A percentile compares a stretch with the other conserved stretches of the same genome.
phyloP scores from a whole-genome alignment of 352 stramenopile species.

The Phytophthora agathidicida region DNA sequence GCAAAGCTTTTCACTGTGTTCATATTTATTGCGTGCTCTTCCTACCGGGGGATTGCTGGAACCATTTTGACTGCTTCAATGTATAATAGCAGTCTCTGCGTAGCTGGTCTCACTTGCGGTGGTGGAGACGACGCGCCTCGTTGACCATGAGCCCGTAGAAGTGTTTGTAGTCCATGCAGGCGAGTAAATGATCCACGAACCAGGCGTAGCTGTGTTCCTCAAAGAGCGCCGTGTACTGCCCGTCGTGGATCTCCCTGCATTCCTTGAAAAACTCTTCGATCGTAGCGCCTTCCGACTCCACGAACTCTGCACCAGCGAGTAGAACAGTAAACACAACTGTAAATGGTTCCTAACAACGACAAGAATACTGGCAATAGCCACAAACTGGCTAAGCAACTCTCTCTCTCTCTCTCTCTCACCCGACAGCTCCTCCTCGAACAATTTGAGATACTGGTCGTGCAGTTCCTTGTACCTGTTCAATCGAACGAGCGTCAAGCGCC shows the following conservation, averaged over 20 bases:
- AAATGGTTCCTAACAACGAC: not conserved
- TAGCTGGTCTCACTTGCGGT: slow-evolving; percentile 52
- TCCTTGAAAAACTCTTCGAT: slow-evolving; percentile 75
- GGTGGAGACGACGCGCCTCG: slow-evolving; percentile 65
- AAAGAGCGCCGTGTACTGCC: slow-evolving; percentile 69
- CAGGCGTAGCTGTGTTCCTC: slow-evolving; percentile 73
- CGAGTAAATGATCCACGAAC: slow-evolving; percentile 80
- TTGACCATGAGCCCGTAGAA: slow-evolving; percentile 87
- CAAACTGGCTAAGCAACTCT: not conserved
- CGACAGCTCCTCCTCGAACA: slow-evolving; percentile 77
- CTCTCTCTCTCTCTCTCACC: too few species aligned
- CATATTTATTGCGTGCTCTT: too few species aligned
- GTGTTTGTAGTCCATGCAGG: slow-evolving; percentile 84
- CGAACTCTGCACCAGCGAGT: slow-evolving; percentile 56
- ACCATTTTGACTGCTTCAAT: not conserved
- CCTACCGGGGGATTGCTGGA: too few species aligned
- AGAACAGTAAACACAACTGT: not conserved
- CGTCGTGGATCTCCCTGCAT: slow-evolving; percentile 65
- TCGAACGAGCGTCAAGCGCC: not conserved
- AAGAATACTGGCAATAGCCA: too few species aligned
- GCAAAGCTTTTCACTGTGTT: slow-evolving; percentile 4
- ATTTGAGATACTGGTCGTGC: slow-evolving; percentile 72
- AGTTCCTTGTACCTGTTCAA: slow-evolving; percentile 70
- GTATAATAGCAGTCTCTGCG: not conserved
- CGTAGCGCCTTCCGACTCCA: slow-evolving; percentile 67